Evolutionary conservation across 2,329 filamentous ascomycete genomes (phyloP), one percentile per base, ranked within the genome.

Genomic region (Ascochyta fabae): DNA sequence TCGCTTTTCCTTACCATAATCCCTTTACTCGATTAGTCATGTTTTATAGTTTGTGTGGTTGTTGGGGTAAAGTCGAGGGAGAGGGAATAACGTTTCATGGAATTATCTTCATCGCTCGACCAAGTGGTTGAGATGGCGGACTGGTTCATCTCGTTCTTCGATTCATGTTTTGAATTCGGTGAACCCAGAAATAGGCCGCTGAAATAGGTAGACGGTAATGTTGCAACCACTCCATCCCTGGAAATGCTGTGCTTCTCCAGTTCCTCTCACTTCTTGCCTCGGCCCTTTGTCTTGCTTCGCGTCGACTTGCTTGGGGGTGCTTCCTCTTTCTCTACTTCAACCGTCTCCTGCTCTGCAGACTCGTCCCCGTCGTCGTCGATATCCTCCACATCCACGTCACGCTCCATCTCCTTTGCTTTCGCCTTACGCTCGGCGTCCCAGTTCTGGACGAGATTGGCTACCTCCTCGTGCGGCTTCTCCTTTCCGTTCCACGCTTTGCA

Each of bases 401-500:
- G 62, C 2, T 59, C 64, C 19, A 46, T 39, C 24, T 66, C 54
- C 19, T 62, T 57, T 9, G 58, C 61, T 27, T 60, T 65, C 1
- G 62, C 64, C 49, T 78, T 75, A 22, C 92, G 85, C 67, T 89
- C 86, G 39, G 85, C 66, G 44, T 72, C 72, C 72, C 70, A 75
- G 10, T 55, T 61, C 42, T 72, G 60, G 0, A 73, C 71, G 19
- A 75, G 48, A 10, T 53, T 55, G 1, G 61, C 61, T 10, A 69
- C 84, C 47, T 94, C 88, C 69, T 88, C 86, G 63, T 86, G 86
- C 8, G 87, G 85, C 72, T 94, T 90, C 66, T 92, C 86, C 67
- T 90, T 86, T 0, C 94, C 94, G 72, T 99, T 99, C 78, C 84
- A 83, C 1, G 86, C 81, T 9, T 88, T 88, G 70, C 95, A 99